These are phyloP conservation scores for Yamadazyma ubonensis DNA, from an alignment of 805 yeast genomes.

Conservation along the genomic window DNA sequence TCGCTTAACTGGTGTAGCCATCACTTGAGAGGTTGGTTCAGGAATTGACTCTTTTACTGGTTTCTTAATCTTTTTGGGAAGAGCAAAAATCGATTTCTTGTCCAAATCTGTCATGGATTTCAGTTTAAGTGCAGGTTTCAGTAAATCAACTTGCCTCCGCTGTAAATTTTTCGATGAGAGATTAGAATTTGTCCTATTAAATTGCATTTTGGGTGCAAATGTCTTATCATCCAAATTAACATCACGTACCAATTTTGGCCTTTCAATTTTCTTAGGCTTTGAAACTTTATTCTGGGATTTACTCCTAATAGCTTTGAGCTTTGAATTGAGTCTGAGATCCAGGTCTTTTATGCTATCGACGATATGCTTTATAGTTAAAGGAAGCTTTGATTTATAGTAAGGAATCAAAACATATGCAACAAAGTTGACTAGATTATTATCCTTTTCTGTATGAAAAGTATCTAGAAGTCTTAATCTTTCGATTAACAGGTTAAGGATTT, in stretches of 20 bases:
- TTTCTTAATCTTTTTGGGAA: conserved; percentile 20
- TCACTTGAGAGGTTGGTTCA: conserved; percentile 20
- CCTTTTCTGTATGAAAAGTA: conserved; percentile 36
- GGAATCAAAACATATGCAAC: conserved; percentile 54
- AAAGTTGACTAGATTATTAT: conserved; percentile 38
- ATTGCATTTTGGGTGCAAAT: conserved; percentile 31
- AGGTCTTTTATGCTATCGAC: conserved; percentile 50
- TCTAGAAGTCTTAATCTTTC: conserved; percentile 59
- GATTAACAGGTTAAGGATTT: conserved; percentile 41
- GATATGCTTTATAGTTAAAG: conserved; percentile 45
- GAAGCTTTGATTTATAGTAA: conserved; percentile 49
- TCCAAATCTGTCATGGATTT: conserved; percentile 11
- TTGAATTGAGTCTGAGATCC: conserved; percentile 28
- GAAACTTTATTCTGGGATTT: neutral
- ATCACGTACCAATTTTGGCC: conserved; percentile 3
- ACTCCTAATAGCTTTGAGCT: conserved; percentile 13
- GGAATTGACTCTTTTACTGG: conserved; percentile 1
- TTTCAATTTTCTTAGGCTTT: neutral
- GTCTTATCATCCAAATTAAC: conserved; percentile 19
- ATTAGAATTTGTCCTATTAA: conserved; percentile 41
- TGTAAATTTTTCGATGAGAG: conserved; percentile 38
- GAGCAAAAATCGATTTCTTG: conserved; percentile 6
- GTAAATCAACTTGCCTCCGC: conserved; percentile 42
- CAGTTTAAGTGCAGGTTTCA: conserved; percentile 15
- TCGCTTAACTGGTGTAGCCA: conserved; percentile 26